Conservation (phyloP, 768 basidiomycete species). For the Krasilnikovozyma curviuscula region DNA sequence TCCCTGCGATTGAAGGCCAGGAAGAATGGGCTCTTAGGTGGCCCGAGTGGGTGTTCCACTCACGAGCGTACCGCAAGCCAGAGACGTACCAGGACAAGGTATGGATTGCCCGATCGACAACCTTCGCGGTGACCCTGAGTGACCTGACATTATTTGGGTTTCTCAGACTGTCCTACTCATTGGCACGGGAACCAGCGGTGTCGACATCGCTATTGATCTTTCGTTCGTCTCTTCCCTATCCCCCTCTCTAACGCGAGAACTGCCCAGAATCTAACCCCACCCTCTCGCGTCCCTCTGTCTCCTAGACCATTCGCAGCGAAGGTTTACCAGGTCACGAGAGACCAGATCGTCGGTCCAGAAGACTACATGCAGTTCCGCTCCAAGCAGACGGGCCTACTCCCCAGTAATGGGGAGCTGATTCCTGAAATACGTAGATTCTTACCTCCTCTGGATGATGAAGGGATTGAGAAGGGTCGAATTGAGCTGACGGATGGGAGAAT, state of each 20-base stretch:
- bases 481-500: slow-evolving; percentile 30
- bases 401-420: slow-evolving; percentile 21
- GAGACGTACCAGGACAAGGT: slow-evolving; percentile 27
- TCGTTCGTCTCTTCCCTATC: too few species aligned
- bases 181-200: slow-evolving; percentile 29
- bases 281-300: too few species aligned
- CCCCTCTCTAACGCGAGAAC: too few species aligned
- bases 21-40: slow-evolving; percentile 27
- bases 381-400: slow-evolving; percentile 12
- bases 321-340: slow-evolving; percentile 24
- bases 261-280: too few species aligned
- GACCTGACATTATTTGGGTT: slow-evolving; percentile 11
- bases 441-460: slow-evolving; percentile 17
- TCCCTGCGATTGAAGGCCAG: slow-evolving; percentile 27
- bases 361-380: slow-evolving; percentile 12
- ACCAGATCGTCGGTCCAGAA: slow-evolving; percentile 13
- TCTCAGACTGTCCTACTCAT: slow-evolving; percentile 29
- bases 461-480: slow-evolving; percentile 22
- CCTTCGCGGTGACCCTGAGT: too few species aligned
- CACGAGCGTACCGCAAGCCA: slow-evolving; percentile 31
- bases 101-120: too few species aligned
- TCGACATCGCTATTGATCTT: slow-evolving; percentile 29
- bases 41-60: slow-evolving; percentile 28
- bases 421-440: slow-evolving; percentile 29
- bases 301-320: slow-evolving; percentile 24